Evolutionary conservation across 1,139 yeast genomes (phyloP).

Genomic region (Kluyveromyces marxianus): DNA sequence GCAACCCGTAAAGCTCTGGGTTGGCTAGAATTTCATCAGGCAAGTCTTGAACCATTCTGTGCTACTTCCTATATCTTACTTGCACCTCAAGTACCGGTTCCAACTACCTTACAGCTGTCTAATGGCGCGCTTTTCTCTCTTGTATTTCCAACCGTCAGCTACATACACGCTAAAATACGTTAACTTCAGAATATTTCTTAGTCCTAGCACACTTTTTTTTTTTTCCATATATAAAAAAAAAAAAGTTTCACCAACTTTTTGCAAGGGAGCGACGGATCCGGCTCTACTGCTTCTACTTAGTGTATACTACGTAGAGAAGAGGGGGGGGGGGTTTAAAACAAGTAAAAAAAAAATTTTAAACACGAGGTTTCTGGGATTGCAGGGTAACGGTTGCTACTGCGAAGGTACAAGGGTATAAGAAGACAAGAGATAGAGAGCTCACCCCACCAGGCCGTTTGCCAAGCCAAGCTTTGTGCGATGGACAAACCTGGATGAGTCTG

Average conservation of each 20-base stretch:
- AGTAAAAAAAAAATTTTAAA: no score
- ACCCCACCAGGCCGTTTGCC: no score
- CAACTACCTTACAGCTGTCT: not conserved
- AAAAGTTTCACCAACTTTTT: no score
- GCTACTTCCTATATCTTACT: not conserved
- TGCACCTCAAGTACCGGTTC: not conserved
- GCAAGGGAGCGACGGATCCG: not conserved
- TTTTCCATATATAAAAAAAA: no score
- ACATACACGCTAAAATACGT: no score
- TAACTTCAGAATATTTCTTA: no score
- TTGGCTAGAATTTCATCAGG: constrained; percentile 39
- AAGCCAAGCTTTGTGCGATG: no score
- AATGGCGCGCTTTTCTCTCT: not conserved
- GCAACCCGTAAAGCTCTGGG: constrained; percentile 88
- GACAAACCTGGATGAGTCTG: no score
- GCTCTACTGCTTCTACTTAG: not conserved
- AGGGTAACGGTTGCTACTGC: not conserved
- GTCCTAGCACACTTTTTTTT: no score
- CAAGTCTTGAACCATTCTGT: constrained; percentile 19
- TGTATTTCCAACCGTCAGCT: no score
- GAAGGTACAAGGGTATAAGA: no score
- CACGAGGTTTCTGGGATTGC: not conserved
- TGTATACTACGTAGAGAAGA: no score
- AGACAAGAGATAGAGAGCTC: not conserved
- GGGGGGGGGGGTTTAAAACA: not conserved